These are phyloP conservation scores for Arthrobotrys iridis DNA, from an alignment of 2,329 filamentous ascomycete species.

Conservation along the genomic window DNA sequence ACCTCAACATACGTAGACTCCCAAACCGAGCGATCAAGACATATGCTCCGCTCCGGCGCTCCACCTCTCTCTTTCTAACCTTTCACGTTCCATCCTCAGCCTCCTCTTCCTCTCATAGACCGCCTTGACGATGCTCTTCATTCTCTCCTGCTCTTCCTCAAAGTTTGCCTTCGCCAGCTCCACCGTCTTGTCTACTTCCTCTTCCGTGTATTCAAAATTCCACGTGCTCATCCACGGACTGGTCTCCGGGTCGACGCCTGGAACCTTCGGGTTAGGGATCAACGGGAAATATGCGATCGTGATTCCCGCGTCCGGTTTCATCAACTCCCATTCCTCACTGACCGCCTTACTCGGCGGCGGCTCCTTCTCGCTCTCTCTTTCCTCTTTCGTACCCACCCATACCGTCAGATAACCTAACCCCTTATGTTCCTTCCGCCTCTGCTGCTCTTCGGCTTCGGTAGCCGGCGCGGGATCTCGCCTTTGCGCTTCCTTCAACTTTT, in stretches of 20 bases:
- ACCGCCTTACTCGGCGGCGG: slow-evolving; percentile 67
- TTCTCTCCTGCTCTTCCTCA: slow-evolving; percentile 79
- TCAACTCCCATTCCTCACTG: slow-evolving; percentile 75
- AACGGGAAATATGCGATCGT: slow-evolving; percentile 91
- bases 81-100: slow-evolving; percentile 34
- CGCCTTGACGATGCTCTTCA: slow-evolving; percentile 79
- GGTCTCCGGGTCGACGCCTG: slow-evolving; percentile 81
- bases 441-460: slow-evolving; percentile 54
- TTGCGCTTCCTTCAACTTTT: slow-evolving; percentile 71
- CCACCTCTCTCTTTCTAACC: slow-evolving; percentile 1
- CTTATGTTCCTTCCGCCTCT: slow-evolving; percentile 53
- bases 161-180: slow-evolving; percentile 87
- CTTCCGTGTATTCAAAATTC: slow-evolving; percentile 93
- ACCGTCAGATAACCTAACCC: slow-evolving; percentile 87
- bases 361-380: slow-evolving; percentile 70
- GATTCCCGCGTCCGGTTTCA: slow-evolving; percentile 82
- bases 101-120: slow-evolving; percentile 92
- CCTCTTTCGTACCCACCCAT: slow-evolving; percentile 87
- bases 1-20: background rate
- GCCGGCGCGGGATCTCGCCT: slow-evolving; percentile 63
- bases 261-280: slow-evolving; percentile 80
- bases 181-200: slow-evolving; percentile 87
- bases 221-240: slow-evolving; percentile 93
- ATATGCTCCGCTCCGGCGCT: slow-evolving; percentile 39
- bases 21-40: slow-evolving; percentile 17